phyloP scores from a whole-genome alignment of 202 grass and related monocot species.

The Schoenoplectus triqueter region DNA sequence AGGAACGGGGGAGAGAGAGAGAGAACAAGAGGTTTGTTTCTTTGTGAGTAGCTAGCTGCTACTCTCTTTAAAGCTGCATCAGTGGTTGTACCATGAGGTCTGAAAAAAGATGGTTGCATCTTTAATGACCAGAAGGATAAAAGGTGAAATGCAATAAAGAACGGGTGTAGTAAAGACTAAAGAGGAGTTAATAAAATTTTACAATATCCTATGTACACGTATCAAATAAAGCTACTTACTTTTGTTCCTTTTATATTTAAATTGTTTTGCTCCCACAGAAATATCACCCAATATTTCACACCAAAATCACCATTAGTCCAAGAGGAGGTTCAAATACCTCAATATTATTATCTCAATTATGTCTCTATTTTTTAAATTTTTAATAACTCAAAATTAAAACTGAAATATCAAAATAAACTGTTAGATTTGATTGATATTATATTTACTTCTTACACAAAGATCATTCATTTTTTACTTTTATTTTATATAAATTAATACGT shows the following conservation, averaged over 20 bases:
- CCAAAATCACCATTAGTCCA: no score
- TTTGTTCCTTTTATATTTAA: constrained; percentile 16
- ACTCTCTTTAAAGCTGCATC: constrained; percentile 42
- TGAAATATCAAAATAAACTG: no score
- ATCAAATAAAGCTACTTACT: constrained; percentile 26
- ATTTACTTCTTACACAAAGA: no score
- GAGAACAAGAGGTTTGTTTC: constrained; percentile 20
- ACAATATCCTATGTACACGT: neutral
- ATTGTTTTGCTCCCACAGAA: neutral
- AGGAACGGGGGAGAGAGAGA: constrained; percentile 23
- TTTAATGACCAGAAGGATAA: constrained; percentile 17
- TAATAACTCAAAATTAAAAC: no score
- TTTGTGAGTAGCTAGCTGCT: constrained; percentile 28
- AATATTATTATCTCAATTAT: no score
- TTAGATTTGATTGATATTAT: no score
- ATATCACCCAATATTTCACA: no score
- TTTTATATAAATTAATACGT: no score
- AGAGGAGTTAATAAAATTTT: constrained; percentile 25
- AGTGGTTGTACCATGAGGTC: constrained; percentile 31
- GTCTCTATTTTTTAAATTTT: no score
- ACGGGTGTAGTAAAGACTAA: constrained; percentile 10
- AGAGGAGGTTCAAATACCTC: no score
- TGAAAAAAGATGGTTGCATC: constrained; percentile 37
- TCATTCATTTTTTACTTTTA: no score
- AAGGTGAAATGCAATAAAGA: no score